phyloP scores from a whole-genome alignment of 164 flowering plant species.

The Vitis rotundifolia region DNA sequence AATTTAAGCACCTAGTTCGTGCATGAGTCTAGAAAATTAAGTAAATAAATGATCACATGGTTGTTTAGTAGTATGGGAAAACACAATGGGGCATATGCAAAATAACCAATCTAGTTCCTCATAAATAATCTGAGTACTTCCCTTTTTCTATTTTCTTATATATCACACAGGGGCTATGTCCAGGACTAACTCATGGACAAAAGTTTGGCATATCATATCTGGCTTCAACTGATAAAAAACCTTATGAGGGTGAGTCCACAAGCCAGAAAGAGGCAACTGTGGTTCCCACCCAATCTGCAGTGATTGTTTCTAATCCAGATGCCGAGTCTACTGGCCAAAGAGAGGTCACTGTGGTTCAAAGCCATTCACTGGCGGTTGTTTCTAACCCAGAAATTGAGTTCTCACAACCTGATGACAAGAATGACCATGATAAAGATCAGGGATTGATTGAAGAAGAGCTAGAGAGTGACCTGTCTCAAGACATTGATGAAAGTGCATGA shows the following conservation, averaged over 20 bases:
- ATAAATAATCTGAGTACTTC: not conserved
- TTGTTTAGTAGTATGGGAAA: not conserved
- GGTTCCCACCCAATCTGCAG: conserved; percentile 5
- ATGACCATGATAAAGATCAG: conserved; percentile 6
- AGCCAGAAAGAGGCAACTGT: conserved; percentile 14
- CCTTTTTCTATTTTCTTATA: not conserved
- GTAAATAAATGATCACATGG: not conserved
- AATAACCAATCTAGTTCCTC: not conserved
- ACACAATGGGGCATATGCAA: not conserved
- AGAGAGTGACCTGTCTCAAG: conserved; percentile 13
- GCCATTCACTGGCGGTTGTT: conserved; percentile 29
- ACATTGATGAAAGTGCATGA: not conserved
- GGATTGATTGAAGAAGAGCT: conserved; percentile 10
- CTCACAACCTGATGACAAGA: conserved; percentile 13
- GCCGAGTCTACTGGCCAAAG: not conserved
- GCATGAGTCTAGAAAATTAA: too few relatives aligned
- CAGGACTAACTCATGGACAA: conserved; percentile 71
- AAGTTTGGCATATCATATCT: conserved; percentile 62
- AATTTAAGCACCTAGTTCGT: too few relatives aligned
- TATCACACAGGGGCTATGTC: conserved; percentile 64
- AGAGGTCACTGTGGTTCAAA: conserved; percentile 19
- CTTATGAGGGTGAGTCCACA: conserved; percentile 24
- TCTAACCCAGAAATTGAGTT: conserved; percentile 22
- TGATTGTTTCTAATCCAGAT: conserved; percentile 6
- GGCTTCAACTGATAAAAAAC: conserved; percentile 23